phyloP scores from a whole-genome alignment of 768 basidiomycete species.

The button mushroom (Agaricus bisporus) region DNA sequence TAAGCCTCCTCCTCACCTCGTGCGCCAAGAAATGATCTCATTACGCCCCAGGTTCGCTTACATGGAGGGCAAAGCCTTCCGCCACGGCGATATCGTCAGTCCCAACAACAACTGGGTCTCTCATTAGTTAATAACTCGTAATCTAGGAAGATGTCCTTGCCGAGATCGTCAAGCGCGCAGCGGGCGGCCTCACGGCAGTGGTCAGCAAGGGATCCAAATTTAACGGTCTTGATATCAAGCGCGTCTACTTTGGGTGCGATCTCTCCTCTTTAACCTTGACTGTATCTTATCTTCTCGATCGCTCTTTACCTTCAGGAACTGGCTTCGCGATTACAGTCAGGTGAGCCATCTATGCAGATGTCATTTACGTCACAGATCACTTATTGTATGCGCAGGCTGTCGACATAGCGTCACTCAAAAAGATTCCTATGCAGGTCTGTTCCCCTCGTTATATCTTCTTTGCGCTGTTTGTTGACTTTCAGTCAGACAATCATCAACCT shows the following conservation, averaged over 20 bases:
- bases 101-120: background rate
- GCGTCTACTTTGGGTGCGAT: constrained; percentile 73
- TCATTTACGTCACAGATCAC: background rate
- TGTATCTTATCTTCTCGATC: background rate
- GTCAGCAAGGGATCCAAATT: constrained; percentile 67
- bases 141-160: constrained; percentile 61
- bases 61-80: constrained; percentile 79
- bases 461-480: constrained; percentile 3
- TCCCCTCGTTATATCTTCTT: background rate
- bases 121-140: background rate
- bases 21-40: constrained; percentile 14
- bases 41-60: constrained; percentile 59
- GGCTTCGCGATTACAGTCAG: constrained; percentile 87
- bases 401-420: constrained; percentile 75
- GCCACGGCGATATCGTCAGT: constrained; percentile 85
- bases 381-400: constrained; percentile 46
- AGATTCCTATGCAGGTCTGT: constrained; percentile 59
- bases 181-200: constrained; percentile 47
- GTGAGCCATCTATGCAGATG: constrained; percentile 20
- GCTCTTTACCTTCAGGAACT: constrained; percentile 45
- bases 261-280: background rate
- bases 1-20: constrained; percentile 23
- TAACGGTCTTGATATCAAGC: constrained; percentile 72
- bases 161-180: constrained; percentile 51
- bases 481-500: constrained; percentile 79